Evolutionary conservation across 768 basidiomycete species (phyloP), one percentile per base, ranked within the genome.

Genomic region (Coprinopsis marcescibilis): DNA sequence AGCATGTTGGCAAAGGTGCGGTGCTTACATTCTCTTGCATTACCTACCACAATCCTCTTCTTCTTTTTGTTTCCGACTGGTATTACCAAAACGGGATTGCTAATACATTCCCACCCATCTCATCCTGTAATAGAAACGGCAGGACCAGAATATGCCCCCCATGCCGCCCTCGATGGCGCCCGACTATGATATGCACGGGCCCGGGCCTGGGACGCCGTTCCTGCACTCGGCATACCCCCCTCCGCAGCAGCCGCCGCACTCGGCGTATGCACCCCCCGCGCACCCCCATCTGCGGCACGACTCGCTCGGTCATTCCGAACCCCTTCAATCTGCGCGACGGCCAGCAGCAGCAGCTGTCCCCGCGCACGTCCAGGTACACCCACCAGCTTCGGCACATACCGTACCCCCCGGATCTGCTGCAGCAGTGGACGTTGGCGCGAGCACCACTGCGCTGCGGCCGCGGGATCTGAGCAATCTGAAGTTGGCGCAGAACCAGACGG

Each of bases 401-500:
- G 25, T 20, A 11, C 23, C 20, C 52, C 54, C 12, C 53, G 50
- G 33, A 53, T 52, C 41, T 27, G 45, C 38, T 44, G 27, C 29
- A 47, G 43, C 13, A 43, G 45, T 46, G 44, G 44, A 19, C 47
- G 49, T 30, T 41, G 50, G n/a, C 38, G 7, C 24, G 17, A 4
- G 12, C 4, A 14, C 41, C 26, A 14, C 7, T 40, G 4, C 4
- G 17, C 23, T 40, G 54, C 5, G n/a, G 4, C 20, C 32, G 19
- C 50, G 65, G 49, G 80, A 83, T 49, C 65, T 83, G 11, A 67
- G 72, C 0, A 83, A 82, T 47, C 62, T 72, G 26, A 84, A 83
- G 54, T 66, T 83, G 1, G 80, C 78, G 3, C 73, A 80, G 56
- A 83, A 83, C 50, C 82, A 84, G 57, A 73, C 73, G 7, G 83